Conservation (phyloP, 2,329 filamentous ascomycete genomes). For the Pseudopithomyces chartarum region DNA sequence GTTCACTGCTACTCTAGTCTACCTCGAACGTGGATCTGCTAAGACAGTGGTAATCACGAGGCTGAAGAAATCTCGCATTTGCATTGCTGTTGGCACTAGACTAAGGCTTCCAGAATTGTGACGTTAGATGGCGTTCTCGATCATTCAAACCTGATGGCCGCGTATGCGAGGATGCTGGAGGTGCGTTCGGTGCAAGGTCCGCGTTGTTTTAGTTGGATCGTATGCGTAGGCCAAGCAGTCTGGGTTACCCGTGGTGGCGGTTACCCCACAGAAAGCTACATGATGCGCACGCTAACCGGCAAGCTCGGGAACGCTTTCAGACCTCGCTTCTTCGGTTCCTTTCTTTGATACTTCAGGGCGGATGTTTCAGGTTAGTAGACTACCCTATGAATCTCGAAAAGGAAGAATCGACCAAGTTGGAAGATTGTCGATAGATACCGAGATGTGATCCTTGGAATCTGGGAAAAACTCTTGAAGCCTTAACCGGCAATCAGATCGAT, state of each 20-base stretch:
- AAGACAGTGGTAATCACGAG: too few species aligned
- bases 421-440: too few species aligned
- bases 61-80: too few species aligned
- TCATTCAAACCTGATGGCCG: background rate
- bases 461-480: too few species aligned
- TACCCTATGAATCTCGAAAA: too few species aligned
- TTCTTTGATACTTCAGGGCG: background rate
- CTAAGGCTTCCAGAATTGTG: too few species aligned
- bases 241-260: slow-evolving; percentile 8
- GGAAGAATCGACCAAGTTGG: too few species aligned
- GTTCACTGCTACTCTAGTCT: too few species aligned
- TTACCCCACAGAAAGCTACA: slow-evolving; percentile 31
- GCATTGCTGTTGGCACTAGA: too few species aligned
- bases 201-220: slow-evolving; percentile 19
- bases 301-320: slow-evolving; percentile 24
- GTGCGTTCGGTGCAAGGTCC: background rate
- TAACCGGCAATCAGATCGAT: background rate
- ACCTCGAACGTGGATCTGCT: too few species aligned
- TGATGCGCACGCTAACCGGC: slow-evolving; percentile 16
- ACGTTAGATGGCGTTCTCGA: too few species aligned
- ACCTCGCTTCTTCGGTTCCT: slow-evolving; percentile 16
- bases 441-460: too few species aligned
- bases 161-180: background rate
- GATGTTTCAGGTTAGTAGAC: background rate
- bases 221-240: slow-evolving; percentile 36